phyloP scores from a whole-genome alignment of 176 grass and related monocot species.

The Oryza meridionalis region DNA sequence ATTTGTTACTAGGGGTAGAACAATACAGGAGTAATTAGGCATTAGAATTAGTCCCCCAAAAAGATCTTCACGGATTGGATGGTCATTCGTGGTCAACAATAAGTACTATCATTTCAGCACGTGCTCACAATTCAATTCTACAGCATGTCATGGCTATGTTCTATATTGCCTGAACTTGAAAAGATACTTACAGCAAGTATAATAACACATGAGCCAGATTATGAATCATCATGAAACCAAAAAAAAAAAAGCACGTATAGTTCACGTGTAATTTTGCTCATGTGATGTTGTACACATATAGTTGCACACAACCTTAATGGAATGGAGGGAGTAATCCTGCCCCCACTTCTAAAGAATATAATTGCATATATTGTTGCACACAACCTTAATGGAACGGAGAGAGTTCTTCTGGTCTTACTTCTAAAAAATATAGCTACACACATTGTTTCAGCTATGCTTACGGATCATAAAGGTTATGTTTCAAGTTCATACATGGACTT shows the following conservation, averaged over 20 bases:
- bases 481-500: background rate
- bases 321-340: too few relatives aligned
- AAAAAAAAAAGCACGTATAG: conserved; percentile 2
- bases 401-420: too few relatives aligned
- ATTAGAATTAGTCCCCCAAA: background rate
- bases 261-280: conserved; percentile 8
- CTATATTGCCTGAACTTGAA: background rate
- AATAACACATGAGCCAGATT: background rate
- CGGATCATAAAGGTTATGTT: too few relatives aligned
- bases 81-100: background rate
- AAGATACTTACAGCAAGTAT: background rate
- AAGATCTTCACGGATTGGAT: background rate
- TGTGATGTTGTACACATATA: too few relatives aligned
- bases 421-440: too few relatives aligned
- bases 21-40: background rate
- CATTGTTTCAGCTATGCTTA: too few relatives aligned
- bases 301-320: conserved; percentile 1
- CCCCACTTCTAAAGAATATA: too few relatives aligned
- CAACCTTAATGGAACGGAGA: too few relatives aligned
- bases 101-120: background rate
- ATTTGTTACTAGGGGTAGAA: background rate
- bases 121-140: background rate
- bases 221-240: background rate
- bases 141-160: background rate
- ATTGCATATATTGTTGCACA: too few relatives aligned